Evolutionary conservation across 768 basidiomycete species (phyloP).

Genomic region (Calocybe cyanea): DNA sequence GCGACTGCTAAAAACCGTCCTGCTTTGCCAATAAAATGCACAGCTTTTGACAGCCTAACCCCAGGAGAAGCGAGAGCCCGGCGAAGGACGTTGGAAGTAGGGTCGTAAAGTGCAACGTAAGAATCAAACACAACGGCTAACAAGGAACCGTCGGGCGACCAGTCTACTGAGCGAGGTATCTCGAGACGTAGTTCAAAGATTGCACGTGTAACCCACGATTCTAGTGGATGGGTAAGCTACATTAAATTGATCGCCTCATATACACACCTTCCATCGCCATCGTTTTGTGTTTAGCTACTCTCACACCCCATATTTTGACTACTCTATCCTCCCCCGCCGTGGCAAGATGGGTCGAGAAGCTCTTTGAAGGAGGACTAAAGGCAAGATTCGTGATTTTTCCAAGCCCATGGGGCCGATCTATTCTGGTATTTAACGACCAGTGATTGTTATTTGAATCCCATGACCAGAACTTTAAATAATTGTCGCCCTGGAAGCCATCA

Average conservation of each 20-base stretch:
- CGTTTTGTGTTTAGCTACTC: slow-evolving; percentile 39
- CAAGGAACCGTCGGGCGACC: slow-evolving; percentile 86
- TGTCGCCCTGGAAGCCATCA: slow-evolving; percentile 59
- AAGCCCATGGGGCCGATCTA: slow-evolving; percentile 82
- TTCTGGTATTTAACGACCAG: slow-evolving; percentile 82
- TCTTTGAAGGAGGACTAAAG: slow-evolving; percentile 54
- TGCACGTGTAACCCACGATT: slow-evolving; percentile 79
- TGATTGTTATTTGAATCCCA: slow-evolving; percentile 65
- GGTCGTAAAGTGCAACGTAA: slow-evolving; percentile 73
- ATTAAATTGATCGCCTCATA: neutral
- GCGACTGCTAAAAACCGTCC: slow-evolving; percentile 68
- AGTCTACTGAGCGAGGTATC: slow-evolving; percentile 61
- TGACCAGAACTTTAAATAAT: slow-evolving; percentile 87
- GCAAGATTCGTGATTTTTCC: slow-evolving; percentile 56
- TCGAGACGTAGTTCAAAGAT: slow-evolving; percentile 67
- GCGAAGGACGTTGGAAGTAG: slow-evolving; percentile 53
- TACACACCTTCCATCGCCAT: slow-evolving; percentile 50
- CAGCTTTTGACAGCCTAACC: slow-evolving; percentile 38
- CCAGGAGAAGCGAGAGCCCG: slow-evolving; percentile 59
- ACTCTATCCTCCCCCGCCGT: slow-evolving; percentile 73
- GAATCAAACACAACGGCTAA: slow-evolving; percentile 68
- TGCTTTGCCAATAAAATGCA: slow-evolving; percentile 64
- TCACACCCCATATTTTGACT: slow-evolving; percentile 81
- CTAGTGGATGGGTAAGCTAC: slow-evolving; percentile 28
- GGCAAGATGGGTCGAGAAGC: slow-evolving; percentile 45